Conservation (phyloP, 1,139 yeast species). For the Saccharomycopsis phalli region DNA sequence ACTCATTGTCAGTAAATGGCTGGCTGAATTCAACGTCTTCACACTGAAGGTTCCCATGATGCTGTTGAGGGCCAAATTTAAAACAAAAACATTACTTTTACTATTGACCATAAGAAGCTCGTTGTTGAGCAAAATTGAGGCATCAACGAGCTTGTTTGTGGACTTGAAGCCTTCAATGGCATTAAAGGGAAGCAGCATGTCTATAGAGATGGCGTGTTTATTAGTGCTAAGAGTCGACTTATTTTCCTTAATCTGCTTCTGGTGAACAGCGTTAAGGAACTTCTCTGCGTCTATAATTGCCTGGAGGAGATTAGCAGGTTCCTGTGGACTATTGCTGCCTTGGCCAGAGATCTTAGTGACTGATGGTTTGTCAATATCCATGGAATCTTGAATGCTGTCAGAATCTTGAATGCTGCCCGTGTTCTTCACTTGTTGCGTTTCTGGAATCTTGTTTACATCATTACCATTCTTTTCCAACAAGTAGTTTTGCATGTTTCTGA, state of each 20-base stretch:
- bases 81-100: slow-evolving; percentile 10
- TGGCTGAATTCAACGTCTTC: neutral
- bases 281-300: slow-evolving; percentile 17
- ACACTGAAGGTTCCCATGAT: slow-evolving; percentile 11
- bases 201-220: slow-evolving; percentile 9
- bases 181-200: slow-evolving; percentile 11
- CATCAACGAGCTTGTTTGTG: slow-evolving; percentile 1
- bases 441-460: slow-evolving; percentile 20
- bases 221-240: slow-evolving; percentile 15
- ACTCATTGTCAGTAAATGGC: slow-evolving; percentile 1
- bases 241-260: slow-evolving; percentile 18
- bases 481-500: slow-evolving; percentile 44
- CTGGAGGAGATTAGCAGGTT: slow-evolving; percentile 5
- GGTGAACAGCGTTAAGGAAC: slow-evolving; percentile 16
- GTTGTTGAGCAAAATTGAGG: slow-evolving; percentile 11
- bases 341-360: slow-evolving; percentile 20
- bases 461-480: slow-evolving; percentile 20
- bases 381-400: slow-evolving; percentile 12
- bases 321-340: slow-evolving; percentile 10
- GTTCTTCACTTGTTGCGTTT: too few relatives aligned
- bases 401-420: too few relatives aligned
- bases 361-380: slow-evolving; percentile 20
- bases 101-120: slow-evolving; percentile 15
- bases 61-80: slow-evolving; percentile 12
- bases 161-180: slow-evolving; percentile 10